Base-by-base conservation (phyloP, 768 basidiomycete genomes). In the Russula sp. region DNA sequence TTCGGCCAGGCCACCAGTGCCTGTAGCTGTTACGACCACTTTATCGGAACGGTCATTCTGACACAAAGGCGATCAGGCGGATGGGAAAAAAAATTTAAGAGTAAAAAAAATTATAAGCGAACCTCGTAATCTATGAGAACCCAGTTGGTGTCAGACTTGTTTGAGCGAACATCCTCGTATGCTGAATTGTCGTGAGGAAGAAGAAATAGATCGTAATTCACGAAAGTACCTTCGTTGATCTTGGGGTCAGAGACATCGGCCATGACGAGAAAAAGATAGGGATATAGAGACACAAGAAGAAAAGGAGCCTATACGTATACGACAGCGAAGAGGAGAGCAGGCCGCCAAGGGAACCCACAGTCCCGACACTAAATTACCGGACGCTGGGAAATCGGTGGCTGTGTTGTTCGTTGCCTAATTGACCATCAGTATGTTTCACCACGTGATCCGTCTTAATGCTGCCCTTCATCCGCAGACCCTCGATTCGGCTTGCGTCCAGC, bases 111-210 rank as follows among this genome's bases (percentile, higher is more conserved):
- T 11, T 32, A 42, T 13, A 13, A 18, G 10, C 79, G 70, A 66
- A 84, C 86, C 78, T 88, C 87, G 73, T 98, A 98, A 72, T 96
- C 90, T 60, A 97, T 75, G 59, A 98, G 78, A 48, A 95, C 71
- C 93, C 93, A 98, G 72, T 90, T 97, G 36, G 85, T 89, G 35
- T 90, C 88, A 42, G 85, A 79, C 70, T 93, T 93, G 79, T 91
- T 86, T 64, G 78, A 80, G 66, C 94, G 86, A 58, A 97, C 87
- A 67, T 93, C 89, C 73, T 83, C 78, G 79, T 97, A 96, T 36
- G 93, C 95, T 92, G 71, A 42, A 35, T 60, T 36, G 39, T 43
- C 7, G 43, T 64, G 32, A 58, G 59, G 48, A 25, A 50, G 18
- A 7, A 11, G 22, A 32, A n/a, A 29, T 20, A 25, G 2, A 29